Evolutionary conservation across 2,329 filamentous ascomycete species (phyloP), one percentile per base, ranked within the genome.

Genomic region (Trichoderma sp.): DNA sequence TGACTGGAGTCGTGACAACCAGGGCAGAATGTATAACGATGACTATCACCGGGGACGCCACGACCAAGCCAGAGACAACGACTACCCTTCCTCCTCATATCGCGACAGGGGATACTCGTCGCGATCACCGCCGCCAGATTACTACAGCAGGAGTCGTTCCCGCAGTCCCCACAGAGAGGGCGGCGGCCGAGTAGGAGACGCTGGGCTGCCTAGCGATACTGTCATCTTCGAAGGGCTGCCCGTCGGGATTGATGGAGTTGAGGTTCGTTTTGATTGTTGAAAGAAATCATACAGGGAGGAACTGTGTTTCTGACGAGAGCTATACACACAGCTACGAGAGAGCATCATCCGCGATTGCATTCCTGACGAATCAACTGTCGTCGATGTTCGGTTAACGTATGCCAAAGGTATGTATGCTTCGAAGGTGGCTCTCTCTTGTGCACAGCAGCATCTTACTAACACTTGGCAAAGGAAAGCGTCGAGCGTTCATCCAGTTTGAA

Each of bases 141-240:
- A 71, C 44, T 68, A 71, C 45, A 74, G 73, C 60, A 69, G 74
- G 47, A 76, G 75, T 64, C 72, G 72, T 10, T 78, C 77, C 30
- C 72, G 69, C 28, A 78, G 75, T 64, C 77, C 73, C 41, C 73
- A 68, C 41, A 74, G 73, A 56, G 77, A 78, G 54, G 76, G 78
- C 30, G 78, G 79, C 57, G 78, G 79, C 56, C 72, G 70, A 65
- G 39, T 54, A 30, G 74, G 73, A 60, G 77, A 78, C 50, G 76
- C 78, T 34, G 79, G 79, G 54, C 71, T 70, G 64, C 81, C 82
- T 39, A 82, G 78, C 68, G 78, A 83, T 67, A 84, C 81, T 41
- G 77, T 86, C 59, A 84, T 86, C 61, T 75, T 87, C 50, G 84
- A 87, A 70, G 83, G 83, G 62, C 70, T 86, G 63, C 81, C 83